Evolutionary conservation across 2,329 filamentous ascomycete genomes (phyloP), one percentile per base, ranked within the genome.

Genomic region (Epichloe sylvatica): DNA sequence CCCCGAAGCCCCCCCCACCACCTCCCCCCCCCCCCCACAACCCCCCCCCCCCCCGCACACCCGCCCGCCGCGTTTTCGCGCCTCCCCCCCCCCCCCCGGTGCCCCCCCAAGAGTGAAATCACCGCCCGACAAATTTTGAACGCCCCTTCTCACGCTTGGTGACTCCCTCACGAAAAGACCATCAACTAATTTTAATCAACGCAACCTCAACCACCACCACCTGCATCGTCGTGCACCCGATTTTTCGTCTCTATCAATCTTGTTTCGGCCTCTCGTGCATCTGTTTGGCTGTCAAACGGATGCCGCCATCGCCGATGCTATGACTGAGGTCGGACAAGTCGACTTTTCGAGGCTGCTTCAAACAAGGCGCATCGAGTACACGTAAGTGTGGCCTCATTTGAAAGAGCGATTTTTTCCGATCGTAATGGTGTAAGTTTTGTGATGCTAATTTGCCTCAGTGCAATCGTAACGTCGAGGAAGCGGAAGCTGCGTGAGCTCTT

Each of bases 401-500:
- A 74, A 68, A 71, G 71, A 68, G 69, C 68, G 56, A 58, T 63
- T 64, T 72, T 70, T 71, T 71, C 68, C 70, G 70, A 73, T 73
- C 58, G 62, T 58, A 65, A 67, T 57, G 64, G 70, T 76, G 56
- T 63, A 49, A 59, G 60, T 68, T 70, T 69, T 47, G 61, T 53
- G 51, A 51, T 74, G 61, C 67, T 79, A 55, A 78, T 63, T 39
- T 23, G 54, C 54, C 57, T 52, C 64, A 84, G 81, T 70, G 75
- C 77, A 77, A 82, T 84, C 77, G 79, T 85, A 75, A 77, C 76
- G 69, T 87, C 85, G 76, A 84, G 86, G 70, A 92, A 94, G 79
- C 83, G 87, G 69, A 94, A 94, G 76, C 77, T 95, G 66, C 83
- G 84, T 67, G 85, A 92, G 72, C 78, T 95, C 61, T 94, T 85